phyloP scores from a whole-genome alignment of 1,284 basidiomycete species.

The Marasmius sp. region DNA sequence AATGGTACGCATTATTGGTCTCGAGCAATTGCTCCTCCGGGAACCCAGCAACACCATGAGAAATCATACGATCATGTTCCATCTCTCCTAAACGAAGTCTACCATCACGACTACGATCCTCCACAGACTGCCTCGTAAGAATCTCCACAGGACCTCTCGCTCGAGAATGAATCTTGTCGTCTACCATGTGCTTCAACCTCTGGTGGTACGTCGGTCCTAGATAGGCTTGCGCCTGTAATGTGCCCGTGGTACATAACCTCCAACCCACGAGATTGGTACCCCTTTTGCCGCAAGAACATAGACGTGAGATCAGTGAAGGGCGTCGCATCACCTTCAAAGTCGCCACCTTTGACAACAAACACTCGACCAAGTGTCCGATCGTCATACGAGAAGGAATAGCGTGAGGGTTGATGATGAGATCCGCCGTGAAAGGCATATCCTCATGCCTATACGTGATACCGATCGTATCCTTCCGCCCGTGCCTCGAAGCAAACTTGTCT shows the following conservation, averaged over 20 bases:
- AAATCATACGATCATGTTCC: conserved; percentile 99
- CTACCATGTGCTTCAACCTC: conserved; percentile 99
- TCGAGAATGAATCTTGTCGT: conserved; percentile 99
- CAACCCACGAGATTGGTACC: conserved; percentile 96
- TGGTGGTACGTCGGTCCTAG: conserved; percentile 99
- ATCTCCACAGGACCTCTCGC: conserved; percentile 99
- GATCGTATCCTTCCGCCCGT: conserved; percentile 99
- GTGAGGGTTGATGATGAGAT: conserved; percentile 98
- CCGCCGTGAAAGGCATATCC: conserved; percentile 98
- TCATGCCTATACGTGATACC: conserved; percentile 99
- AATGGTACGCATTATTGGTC: conserved; percentile 91
- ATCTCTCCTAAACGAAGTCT: conserved; percentile 99
- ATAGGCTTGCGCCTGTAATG: conserved; percentile 98
- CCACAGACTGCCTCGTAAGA: conserved; percentile 97
- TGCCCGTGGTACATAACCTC: conserved; percentile 99
- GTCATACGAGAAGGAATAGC: conserved; percentile 99
- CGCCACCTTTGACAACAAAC: conserved; percentile 94
- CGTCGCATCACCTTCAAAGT: conserved; percentile 96
- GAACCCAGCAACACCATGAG: conserved; percentile 98
- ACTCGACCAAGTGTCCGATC: conserved; percentile 99
- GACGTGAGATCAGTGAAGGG: conserved; percentile 98
- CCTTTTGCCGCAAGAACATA: conserved; percentile 72
- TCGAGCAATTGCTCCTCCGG: conserved; percentile 94
- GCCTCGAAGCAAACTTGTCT: conserved; percentile 99
- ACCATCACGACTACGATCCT: conserved; percentile 98